phyloP scores from a whole-genome alignment of 306 rosid genomes.

The Vachellia pachyceras region DNA sequence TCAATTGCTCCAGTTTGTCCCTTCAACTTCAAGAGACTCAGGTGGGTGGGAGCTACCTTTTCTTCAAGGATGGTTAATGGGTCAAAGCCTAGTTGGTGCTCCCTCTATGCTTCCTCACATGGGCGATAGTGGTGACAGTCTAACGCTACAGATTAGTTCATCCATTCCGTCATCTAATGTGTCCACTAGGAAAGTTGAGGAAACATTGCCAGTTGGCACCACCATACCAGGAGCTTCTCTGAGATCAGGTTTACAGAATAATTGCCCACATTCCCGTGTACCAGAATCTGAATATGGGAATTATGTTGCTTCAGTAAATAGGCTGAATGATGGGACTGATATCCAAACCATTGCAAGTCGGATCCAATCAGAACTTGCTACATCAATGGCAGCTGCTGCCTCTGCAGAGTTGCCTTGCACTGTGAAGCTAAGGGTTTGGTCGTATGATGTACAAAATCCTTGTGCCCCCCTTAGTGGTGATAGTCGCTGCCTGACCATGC shows the following conservation, averaged over 20 bases:
- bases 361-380: conserved; percentile 32
- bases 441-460: conserved; percentile 37
- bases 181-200: conserved; percentile 24
- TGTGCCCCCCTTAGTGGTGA: conserved; percentile 36
- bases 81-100: conserved; percentile 50
- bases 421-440: conserved; percentile 44
- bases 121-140: conserved; percentile 33
- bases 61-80: conserved; percentile 55
- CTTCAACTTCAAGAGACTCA: conserved; percentile 39
- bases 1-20: conserved; percentile 45
- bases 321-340: conserved; percentile 25
- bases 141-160: conserved; percentile 40
- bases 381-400: conserved; percentile 38
- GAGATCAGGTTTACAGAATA: conserved; percentile 32
- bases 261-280: conserved; percentile 30
- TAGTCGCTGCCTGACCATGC: conserved; percentile 32
- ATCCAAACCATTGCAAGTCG: conserved; percentile 36
- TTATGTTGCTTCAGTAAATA: conserved; percentile 18
- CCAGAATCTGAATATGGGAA: conserved; percentile 28
- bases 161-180: conserved; percentile 29
- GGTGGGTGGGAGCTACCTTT: conserved; percentile 52
- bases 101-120: conserved; percentile 40
- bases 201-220: conserved; percentile 26
- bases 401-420: conserved; percentile 47
- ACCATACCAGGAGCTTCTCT: conserved; percentile 27